These are phyloP conservation scores for Stemphylium vesicarium DNA, from an alignment of 2,329 filamentous ascomycete species.

Conservation along the genomic window DNA sequence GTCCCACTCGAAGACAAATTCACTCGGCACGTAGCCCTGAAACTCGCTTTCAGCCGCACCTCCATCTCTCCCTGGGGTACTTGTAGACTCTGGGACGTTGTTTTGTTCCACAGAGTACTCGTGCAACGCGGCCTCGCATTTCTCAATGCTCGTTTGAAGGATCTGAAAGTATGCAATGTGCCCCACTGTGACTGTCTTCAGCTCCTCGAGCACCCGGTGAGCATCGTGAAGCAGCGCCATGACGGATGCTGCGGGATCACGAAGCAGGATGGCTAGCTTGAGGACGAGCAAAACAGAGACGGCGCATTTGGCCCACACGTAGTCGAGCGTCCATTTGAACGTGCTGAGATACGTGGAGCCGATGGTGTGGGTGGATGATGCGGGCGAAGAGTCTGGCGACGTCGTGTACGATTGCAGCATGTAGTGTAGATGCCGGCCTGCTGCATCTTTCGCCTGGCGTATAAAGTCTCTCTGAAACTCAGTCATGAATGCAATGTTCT, in stretches of 20 bases:
- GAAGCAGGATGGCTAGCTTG: conserved; percentile 59
- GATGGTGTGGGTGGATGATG: conserved; percentile 8
- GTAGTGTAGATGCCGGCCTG: conserved; percentile 58
- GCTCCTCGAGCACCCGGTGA: conserved; percentile 52
- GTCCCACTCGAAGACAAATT: conserved; percentile 65
- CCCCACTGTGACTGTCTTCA: conserved; percentile 51
- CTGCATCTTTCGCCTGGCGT: conserved; percentile 58
- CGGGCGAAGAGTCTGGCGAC: conserved; percentile 25
- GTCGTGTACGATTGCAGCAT: conserved; percentile 46
- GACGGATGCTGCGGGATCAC: conserved; percentile 50
- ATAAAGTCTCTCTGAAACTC: conserved; percentile 56
- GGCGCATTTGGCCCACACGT: conserved; percentile 65
- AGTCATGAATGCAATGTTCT: conserved; percentile 61
- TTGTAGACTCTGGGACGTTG: conserved; percentile 2
- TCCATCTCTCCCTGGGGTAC: conserved; percentile 4
- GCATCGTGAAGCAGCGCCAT: conserved; percentile 53
- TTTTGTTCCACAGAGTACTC: conserved; percentile 41
- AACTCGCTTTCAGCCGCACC: conserved; percentile 55
- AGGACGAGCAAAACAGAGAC: conserved; percentile 64
- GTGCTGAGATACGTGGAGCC: conserved; percentile 55
- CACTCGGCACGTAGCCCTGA: conserved; percentile 61
- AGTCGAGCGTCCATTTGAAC: conserved; percentile 62
- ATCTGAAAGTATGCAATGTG: conserved; percentile 59
- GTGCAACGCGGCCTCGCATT: conserved; percentile 55
- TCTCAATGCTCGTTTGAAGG: conserved; percentile 57